A percentile compares a stretch with the other conserved stretches of the same genome.
These are phyloP conservation scores for Thermochaetoides thermophila DNA, from an alignment of 495 filamentous ascomycete genomes.

Conservation along the genomic window DNA sequence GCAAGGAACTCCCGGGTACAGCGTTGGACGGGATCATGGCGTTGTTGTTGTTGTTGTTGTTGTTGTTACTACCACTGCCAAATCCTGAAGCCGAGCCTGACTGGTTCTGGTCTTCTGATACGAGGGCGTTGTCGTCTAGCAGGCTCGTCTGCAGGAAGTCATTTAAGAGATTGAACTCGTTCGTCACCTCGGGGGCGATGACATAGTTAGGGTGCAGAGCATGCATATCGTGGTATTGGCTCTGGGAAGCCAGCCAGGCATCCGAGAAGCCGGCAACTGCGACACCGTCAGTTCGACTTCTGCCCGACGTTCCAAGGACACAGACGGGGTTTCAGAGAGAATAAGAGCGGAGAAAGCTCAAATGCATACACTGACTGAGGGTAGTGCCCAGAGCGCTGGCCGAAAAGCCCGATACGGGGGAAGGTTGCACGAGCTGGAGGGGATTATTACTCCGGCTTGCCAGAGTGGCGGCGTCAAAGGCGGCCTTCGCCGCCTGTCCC, in stretches of 20 bases:
- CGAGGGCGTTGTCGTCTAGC: slow-evolving; percentile 58
- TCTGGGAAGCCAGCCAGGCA: slow-evolving; percentile 46
- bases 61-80: slow-evolving; percentile 16
- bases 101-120: slow-evolving; percentile 41
- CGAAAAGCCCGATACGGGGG: slow-evolving; percentile 37
- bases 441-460: slow-evolving; percentile 22
- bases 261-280: slow-evolving; percentile 37
- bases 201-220: slow-evolving; percentile 86
- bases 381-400: slow-evolving; percentile 38
- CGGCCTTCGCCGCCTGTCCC: slow-evolving; percentile 25
- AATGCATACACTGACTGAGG: slow-evolving; percentile 61
- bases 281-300: slow-evolving; percentile 22
- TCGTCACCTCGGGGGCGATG: slow-evolving; percentile 87
- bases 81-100: slow-evolving; percentile 19
- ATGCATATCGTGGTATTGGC: slow-evolving; percentile 86
- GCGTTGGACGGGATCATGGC: slow-evolving; percentile 26
- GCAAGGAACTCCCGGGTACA: slow-evolving; percentile 25
- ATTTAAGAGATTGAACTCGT: slow-evolving; percentile 90
- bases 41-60: slow-evolving; percentile 19
- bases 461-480: slow-evolving; percentile 27
- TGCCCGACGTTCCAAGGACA: slow-evolving; percentile 11
- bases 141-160: slow-evolving; percentile 86
- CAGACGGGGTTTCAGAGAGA: too few species aligned
- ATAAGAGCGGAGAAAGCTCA: slow-evolving; percentile 13
- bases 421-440: slow-evolving; percentile 43